Base-by-base conservation (phyloP, 495 filamentous ascomycete species). In the Trichocladium uniseriatum region DNA sequence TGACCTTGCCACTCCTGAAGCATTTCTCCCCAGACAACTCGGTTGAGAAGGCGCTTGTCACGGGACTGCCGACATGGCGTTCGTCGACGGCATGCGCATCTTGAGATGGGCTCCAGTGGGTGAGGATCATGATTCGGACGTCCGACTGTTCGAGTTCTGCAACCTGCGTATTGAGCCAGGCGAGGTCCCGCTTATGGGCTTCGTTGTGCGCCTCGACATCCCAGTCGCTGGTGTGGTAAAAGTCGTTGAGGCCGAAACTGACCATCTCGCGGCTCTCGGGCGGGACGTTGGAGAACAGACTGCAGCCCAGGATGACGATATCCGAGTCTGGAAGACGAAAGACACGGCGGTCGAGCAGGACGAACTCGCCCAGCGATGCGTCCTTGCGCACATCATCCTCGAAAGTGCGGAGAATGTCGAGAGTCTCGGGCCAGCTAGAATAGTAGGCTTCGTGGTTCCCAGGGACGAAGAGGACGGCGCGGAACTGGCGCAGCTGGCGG, bases 361-460 rank as follows among this genome's bases (percentile, higher is more conserved):
- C 54, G 38, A 79, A 72, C 22, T 69, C 53, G 18, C 73, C 71
- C 1, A 69, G 28, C 10, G 22, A 27, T 24, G n/a, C 43, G 8
- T 27, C 66, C 56, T 37, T 32, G 31, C 9, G 9, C 5, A 32
- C 31, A 10, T 11, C 9, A 2, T 32, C 13, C 31, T 32, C 5
- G 3, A 64, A 67, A 6, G 9, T 29, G 14, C 19, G 28, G 40
- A 68, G 53, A 20, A 54, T 52, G 0, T 34, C 38, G 18, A 60
- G 47, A 1, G 58, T 50, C 13, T 57, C 54, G 6, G 32, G 28
- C 71, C 71, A 78, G 35, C 24, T 66, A 14, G 66, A 67, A 36
- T 71, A 46, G 49, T 73, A 81, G 2, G 76, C 59, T 53, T 82
- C 78, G 49, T 82, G 78, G 50, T 81, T 82, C 0, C 78, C 78